phyloP scores from a whole-genome alignment of 2,329 filamentous ascomycete species.

The Apiospora malaysiana region DNA sequence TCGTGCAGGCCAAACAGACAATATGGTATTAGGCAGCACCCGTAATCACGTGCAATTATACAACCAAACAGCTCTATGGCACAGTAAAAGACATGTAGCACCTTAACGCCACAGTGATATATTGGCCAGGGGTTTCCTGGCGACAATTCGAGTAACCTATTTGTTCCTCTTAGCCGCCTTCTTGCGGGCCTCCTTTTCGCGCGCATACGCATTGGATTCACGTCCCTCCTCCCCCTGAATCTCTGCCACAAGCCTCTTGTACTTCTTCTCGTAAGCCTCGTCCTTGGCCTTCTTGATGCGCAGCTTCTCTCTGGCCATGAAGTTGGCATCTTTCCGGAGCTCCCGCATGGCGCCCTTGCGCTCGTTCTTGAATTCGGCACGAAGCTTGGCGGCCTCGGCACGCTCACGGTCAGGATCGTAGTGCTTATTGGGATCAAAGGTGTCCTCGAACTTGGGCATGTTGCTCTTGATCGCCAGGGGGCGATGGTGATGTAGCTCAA shows the following conservation, averaged over 20 bases:
- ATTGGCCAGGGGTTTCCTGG: constrained; percentile 1
- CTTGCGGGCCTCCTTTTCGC: constrained; percentile 80
- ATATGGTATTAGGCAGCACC: neutral
- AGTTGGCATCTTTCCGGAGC: constrained; percentile 92
- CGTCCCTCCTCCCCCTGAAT: constrained; percentile 93
- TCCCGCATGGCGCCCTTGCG: constrained; percentile 94
- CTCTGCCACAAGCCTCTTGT: constrained; percentile 87
- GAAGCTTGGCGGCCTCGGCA: constrained; percentile 81
- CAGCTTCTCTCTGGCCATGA: constrained; percentile 89
- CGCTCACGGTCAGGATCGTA: constrained; percentile 96
- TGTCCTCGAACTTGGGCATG: constrained; percentile 95
- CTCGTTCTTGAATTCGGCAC: constrained; percentile 92
- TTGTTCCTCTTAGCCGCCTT: constrained; percentile 57
- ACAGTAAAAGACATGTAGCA: neutral
- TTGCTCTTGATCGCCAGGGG: constrained; percentile 86
- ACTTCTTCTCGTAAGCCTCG: constrained; percentile 95
- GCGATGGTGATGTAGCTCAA: constrained; percentile 87
- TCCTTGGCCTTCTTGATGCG: constrained; percentile 93
- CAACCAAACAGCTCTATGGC: neutral
- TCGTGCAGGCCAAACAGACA: no score
- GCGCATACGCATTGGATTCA: constrained; percentile 87
- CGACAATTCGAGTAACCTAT: constrained; percentile 21
- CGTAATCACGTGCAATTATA: neutral
- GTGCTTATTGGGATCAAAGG: constrained; percentile 93
- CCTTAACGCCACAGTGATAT: constrained; percentile 6